phyloP scores from a whole-genome alignment of 306 rosid species.

The Castanea mollissima region DNA sequence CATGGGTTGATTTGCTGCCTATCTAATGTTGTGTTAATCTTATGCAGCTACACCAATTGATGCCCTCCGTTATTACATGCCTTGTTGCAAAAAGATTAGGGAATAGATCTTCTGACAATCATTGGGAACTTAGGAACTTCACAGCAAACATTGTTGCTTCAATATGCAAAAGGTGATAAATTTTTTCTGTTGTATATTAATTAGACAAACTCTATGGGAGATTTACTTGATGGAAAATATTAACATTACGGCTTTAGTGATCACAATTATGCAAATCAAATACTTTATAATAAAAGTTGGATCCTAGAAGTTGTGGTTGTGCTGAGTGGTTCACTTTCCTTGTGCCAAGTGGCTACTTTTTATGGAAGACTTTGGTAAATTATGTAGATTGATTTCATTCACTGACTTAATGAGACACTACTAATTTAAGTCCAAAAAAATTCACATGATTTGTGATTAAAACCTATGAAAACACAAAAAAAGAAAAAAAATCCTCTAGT shows the following conservation, averaged over 20 bases:
- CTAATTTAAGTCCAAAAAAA: too few relatives aligned
- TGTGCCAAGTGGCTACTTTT: too few relatives aligned
- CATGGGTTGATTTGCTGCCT: conserved; percentile 17
- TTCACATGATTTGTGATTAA: too few relatives aligned
- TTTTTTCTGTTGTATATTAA: conserved; percentile 15
- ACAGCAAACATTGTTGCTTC: conserved; percentile 73
- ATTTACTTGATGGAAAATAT: conserved; percentile 7
- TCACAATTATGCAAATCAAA: neutral
- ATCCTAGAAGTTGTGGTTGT: too few relatives aligned
- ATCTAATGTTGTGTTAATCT: conserved; percentile 30
- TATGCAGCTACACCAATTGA: conserved; percentile 82
- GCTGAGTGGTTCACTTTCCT: too few relatives aligned
- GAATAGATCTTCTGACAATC: conserved; percentile 69
- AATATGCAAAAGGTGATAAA: conserved; percentile 76
- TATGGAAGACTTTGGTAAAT: too few relatives aligned
- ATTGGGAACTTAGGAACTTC: conserved; percentile 93
- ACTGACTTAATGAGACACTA: too few relatives aligned
- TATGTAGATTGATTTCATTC: too few relatives aligned
- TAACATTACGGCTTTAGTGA: neutral
- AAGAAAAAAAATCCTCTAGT: too few relatives aligned
- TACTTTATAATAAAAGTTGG: too few relatives aligned
- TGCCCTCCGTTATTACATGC: conserved; percentile 92
- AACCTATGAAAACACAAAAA: too few relatives aligned
- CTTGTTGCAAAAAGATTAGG: conserved; percentile 79
- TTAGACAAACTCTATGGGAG: neutral